A percentile compares a stretch with the other conserved stretches of the same genome.
Conservation (phyloP, 371 early-diverging fungal species). For the Apophysomyces sp. region DNA sequence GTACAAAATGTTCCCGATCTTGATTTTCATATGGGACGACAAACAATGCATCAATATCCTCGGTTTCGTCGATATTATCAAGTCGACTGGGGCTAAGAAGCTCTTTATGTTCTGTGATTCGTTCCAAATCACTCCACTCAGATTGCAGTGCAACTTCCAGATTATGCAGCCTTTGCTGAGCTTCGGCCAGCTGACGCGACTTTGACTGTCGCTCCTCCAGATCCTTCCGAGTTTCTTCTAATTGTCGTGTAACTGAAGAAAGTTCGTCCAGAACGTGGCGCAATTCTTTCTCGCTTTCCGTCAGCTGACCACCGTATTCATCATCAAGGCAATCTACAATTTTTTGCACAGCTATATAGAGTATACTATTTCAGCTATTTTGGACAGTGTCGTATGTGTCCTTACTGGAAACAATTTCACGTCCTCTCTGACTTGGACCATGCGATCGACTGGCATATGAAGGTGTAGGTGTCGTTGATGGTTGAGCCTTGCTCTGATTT, state of each 20-base stretch:
- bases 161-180: slow-evolving; percentile 48
- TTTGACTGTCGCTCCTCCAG: slow-evolving; percentile 55
- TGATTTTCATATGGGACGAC: slow-evolving; percentile 3
- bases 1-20: slow-evolving; percentile 28
- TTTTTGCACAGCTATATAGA: slow-evolving; percentile 60
- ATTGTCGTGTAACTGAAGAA: slow-evolving; percentile 58
- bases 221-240: slow-evolving; percentile 63
- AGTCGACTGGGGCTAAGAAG: neutral
- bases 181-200: slow-evolving; percentile 55
- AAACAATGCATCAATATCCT: slow-evolving; percentile 24
- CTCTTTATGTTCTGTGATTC: slow-evolving; percentile 13
- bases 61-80: slow-evolving; percentile 14
- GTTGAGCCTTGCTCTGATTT: neutral
- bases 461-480: neutral
- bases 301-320: slow-evolving; percentile 63
- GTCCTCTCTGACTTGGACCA: slow-evolving; percentile 45
- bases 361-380: neutral
- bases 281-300: slow-evolving; percentile 59
- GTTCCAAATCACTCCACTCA: slow-evolving; percentile 17
- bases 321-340: slow-evolving; percentile 70
- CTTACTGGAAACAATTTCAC: slow-evolving; percentile 59
- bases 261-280: slow-evolving; percentile 61
- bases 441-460: slow-evolving; percentile 13
- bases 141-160: slow-evolving; percentile 49
- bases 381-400: neutral